Evolutionary conservation across 2,329 filamentous ascomycete species (phyloP), one percentile per base, ranked within the genome.

Genomic region (Pezicula carpinea): DNA sequence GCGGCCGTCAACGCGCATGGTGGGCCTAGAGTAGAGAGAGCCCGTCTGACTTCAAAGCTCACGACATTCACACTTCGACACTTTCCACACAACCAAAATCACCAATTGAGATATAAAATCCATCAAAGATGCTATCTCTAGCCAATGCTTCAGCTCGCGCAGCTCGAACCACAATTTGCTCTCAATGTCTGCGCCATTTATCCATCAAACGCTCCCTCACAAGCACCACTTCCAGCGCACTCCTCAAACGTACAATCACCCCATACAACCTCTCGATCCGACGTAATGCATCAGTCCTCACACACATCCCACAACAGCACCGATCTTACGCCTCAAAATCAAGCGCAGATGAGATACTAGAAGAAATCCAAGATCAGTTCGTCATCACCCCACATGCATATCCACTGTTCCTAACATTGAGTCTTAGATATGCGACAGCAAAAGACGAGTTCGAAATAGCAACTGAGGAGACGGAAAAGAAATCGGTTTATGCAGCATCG

Each of bases 391-490:
- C 17, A 23, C 21, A 23, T 22, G 13, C 22, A 10, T n/a, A 40
- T 23, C 17, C 13, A 18, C 17, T 38, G 17, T 21, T 17, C 11
- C 35, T 38, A 21, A 38, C 11, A 21, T 5, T 38, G 2, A 14
- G 26, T 29, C 5, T 19, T 10, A 40, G 38, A 39, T 71, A 72
- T 51, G 66, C 69, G 46, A 66, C 66, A 1, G 69, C 71, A 3
- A 66, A 66, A 49, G 71, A 74, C 53, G 71, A 74, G 55, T 71
- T 74, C 47, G 71, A 74, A 59, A 74, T 75, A 51, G 71, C 71
- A 3, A 65, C 66, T 0, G 71, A 74, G 46, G 71, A 69, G 51
- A 73, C 71, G 1, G 66, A 71, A 34, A 61, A 60, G 23, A 59
- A 65, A 1, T 69, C 70, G 2, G 68, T 71, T 46, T 74, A 73